Evolutionary conservation across 1,284 basidiomycete genomes (phyloP), one percentile per base, ranked within the genome.

Genomic region (Cutaneotrichosporon sp.): DNA sequence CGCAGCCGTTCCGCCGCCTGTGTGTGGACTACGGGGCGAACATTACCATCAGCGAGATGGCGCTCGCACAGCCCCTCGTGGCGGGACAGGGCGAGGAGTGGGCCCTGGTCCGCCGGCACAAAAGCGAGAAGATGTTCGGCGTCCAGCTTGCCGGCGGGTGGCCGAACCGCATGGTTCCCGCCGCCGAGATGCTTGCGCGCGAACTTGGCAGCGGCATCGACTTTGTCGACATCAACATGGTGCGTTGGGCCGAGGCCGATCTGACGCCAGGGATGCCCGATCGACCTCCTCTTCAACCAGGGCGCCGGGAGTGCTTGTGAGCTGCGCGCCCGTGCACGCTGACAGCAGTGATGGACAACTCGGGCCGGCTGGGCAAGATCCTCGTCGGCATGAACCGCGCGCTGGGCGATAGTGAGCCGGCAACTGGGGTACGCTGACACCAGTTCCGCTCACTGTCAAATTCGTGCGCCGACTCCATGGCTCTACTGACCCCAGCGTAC

Each of bases 1-100:
- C 11, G 11, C 45, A 90, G 88, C 94, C 94, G 0, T 98, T 97
- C 79, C 85, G 94, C 16, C 82, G 92, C 20, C 75, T 98, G 17
- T 97, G 91, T 62, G 83, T 87, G 5, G 78, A 82, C 32, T 86
- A 89, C 56, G 94, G 94, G 7, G 90, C 87, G 1, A 91, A 96
- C 61, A 97, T 98, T 64, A 96, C 91, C 12, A 92, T 90, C 60
- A 90, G 90, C 31, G 94, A 97, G 76, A 97, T 81, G 80, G 88
- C 87, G 7, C 80, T 94, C 5, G 84, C 87, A 1, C 83, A 81
- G 45, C 90, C 88, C 1, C 87, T 93, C 65, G 80, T 93, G 14
- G 75, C 80, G 11, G 91, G 87, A 3, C 88, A 88, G 9, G 85
- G 85, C 51, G 88, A 90, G 64, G 92, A 96, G 74, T 96, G 90